Percentiles rank a stretch among this genome's conserved stretches.
Evolutionary conservation across 768 basidiomycete genomes (phyloP).

Genomic region (Lactifluus rugatus): DNA sequence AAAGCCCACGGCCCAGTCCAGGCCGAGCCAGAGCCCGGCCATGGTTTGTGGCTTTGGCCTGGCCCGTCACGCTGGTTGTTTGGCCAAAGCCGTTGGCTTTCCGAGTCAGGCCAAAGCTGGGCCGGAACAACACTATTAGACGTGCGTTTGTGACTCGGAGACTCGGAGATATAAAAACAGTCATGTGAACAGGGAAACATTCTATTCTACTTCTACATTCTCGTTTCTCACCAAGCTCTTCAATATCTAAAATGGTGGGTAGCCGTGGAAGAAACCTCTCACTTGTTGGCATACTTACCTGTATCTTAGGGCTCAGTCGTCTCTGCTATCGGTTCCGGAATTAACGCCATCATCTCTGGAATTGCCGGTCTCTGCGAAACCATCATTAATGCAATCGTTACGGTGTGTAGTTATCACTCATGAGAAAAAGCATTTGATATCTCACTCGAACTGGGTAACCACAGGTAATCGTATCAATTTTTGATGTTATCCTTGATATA

Average conservation of each 20-base stretch:
- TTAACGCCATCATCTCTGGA: constrained; percentile 50
- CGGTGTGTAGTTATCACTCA: constrained; percentile 31
- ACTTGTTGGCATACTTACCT: neutral
- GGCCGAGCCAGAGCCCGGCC: no score
- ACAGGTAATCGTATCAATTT: constrained; percentile 57
- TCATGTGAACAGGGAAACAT: neutral
- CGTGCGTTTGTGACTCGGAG: neutral
- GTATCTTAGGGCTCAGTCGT: constrained; percentile 44
- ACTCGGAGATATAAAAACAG: neutral
- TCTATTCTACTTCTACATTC: no score
- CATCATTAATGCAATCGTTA: constrained; percentile 49
- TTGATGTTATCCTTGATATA: constrained; percentile 47
- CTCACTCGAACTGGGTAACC: neutral
- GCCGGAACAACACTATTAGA: no score
- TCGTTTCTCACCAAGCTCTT: neutral
- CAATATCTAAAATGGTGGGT: neutral
- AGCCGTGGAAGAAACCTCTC: neutral
- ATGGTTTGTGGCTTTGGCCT: no score
- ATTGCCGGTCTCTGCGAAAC: constrained; percentile 51
- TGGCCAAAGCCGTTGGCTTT: no score
- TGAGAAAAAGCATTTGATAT: no score
- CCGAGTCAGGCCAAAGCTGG: no score
- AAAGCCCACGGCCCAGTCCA: no score
- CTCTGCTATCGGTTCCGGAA: constrained; percentile 53
- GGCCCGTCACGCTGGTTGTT: no score